Evolutionary conservation across 257 asterid genomes (phyloP).

Genomic region (Perilla frutescens): DNA sequence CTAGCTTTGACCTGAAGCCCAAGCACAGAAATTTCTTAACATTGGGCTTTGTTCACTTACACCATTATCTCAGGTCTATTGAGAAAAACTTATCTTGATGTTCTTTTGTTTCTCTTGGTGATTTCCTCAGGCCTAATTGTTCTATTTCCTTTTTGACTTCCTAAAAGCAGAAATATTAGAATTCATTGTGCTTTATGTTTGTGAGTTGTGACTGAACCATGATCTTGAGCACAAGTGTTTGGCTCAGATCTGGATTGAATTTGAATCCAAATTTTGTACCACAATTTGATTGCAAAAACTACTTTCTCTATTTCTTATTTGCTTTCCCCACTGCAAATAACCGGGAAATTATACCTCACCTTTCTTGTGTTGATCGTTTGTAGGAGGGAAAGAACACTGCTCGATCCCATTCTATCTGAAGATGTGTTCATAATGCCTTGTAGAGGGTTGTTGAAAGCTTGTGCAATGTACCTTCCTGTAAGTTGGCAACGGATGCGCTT

Average conservation of each 20-base stretch:
- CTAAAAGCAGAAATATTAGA: conserved; percentile 2
- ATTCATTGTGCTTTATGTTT: conserved; percentile 10
- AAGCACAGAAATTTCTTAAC: background rate
- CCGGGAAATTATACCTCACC: background rate
- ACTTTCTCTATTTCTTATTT: background rate
- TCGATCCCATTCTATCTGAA: conserved; percentile 65
- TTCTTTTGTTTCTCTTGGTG: background rate
- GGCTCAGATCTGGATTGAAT: background rate
- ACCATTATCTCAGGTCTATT: background rate
- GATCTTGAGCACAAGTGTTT: conserved; percentile 12
- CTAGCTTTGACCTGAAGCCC: background rate
- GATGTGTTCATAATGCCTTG: conserved; percentile 75
- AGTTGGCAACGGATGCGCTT: conserved; percentile 35
- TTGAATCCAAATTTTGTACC: background rate
- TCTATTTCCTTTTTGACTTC: background rate
- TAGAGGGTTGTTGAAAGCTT: conserved; percentile 84
- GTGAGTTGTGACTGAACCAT: conserved; percentile 3
- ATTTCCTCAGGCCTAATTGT: background rate
- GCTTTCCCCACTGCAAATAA: conserved; percentile 8
- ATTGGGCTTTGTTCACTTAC: background rate
- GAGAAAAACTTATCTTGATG: background rate
- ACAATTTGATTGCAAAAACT: background rate
- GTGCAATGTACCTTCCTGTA: conserved; percentile 91
- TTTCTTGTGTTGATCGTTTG: conserved; percentile 33
- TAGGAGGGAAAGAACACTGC: conserved; percentile 81